These are phyloP conservation scores for Byssothecium circinans DNA, from an alignment of 2,329 filamentous ascomycete genomes.

Conservation along the genomic window DNA sequence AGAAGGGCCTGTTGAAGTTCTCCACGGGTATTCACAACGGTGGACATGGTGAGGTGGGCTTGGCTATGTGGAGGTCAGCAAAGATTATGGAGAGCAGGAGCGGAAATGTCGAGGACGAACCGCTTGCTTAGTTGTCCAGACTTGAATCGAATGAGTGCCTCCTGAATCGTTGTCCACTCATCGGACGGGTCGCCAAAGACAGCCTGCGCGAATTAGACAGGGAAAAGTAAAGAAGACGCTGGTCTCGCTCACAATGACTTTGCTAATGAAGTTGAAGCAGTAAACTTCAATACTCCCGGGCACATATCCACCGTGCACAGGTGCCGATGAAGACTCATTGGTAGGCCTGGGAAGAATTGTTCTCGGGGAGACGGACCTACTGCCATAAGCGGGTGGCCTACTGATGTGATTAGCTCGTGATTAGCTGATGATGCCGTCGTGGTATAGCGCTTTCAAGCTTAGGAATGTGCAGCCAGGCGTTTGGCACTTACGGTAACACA, in stretches of 20 bases:
- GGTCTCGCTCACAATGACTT: constrained; percentile 19
- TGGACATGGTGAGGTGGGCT: constrained; percentile 18
- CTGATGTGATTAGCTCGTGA: not conserved
- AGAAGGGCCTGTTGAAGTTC: constrained; percentile 27
- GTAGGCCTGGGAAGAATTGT: not conserved
- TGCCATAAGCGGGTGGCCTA: too few relatives aligned
- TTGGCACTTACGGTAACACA: not conserved
- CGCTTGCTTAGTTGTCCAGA: constrained; percentile 22
- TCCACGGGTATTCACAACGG: constrained; percentile 18
- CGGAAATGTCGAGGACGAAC: not conserved
- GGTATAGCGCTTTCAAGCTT: not conserved
- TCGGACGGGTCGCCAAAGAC: constrained; percentile 27
- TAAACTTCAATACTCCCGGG: constrained; percentile 5
- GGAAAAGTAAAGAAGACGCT: not conserved
- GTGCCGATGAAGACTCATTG: not conserved
- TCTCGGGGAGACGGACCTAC: not conserved
- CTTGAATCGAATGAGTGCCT: constrained; percentile 22
- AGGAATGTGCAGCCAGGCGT: not conserved
- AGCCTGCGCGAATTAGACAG: not conserved
- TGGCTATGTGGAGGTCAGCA: constrained; percentile 2
- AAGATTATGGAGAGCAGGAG: not conserved
- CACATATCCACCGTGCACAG: constrained; percentile 2
- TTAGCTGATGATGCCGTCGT: not conserved
- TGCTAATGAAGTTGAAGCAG: constrained; percentile 19
- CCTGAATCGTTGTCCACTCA: constrained; percentile 18